Evolutionary conservation across 495 filamentous ascomycete species (phyloP).

Genomic region (Neurospora discreta): DNA sequence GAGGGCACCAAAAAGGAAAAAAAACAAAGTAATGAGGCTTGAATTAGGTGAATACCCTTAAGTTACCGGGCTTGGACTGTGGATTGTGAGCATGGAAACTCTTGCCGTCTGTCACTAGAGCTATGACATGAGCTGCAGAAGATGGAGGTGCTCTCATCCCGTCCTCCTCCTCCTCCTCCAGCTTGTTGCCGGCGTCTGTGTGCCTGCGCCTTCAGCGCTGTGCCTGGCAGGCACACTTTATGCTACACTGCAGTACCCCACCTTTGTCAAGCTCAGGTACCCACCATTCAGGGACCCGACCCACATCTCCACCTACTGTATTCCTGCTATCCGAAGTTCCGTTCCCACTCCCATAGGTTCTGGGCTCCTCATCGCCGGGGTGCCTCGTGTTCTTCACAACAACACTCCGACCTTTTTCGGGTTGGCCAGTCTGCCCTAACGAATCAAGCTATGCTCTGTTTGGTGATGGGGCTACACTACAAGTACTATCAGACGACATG

Average conservation of each 20-base stretch:
- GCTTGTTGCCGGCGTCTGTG: neutral
- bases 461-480: neutral
- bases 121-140: neutral
- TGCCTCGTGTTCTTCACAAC: neutral
- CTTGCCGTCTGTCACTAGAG: neutral
- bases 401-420: neutral
- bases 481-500: too few relatives aligned
- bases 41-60: neutral
- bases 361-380: neutral
- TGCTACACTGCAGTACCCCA: neutral
- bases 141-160: too few relatives aligned
- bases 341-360: neutral
- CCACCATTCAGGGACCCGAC: neutral
- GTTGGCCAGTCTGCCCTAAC: neutral
- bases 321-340: neutral
- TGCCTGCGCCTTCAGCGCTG: too few relatives aligned
- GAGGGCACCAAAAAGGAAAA: too few relatives aligned
- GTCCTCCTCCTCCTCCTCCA: too few relatives aligned
- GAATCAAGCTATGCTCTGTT: neutral
- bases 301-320: neutral
- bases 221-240: neutral
- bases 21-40: too few relatives aligned
- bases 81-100: too few relatives aligned
- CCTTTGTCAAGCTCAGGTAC: neutral
- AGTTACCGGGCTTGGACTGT: neutral